These are phyloP conservation scores for Fomitiporia mediterranea DNA, from an alignment of 1,284 basidiomycete species.

Conservation along the genomic window DNA sequence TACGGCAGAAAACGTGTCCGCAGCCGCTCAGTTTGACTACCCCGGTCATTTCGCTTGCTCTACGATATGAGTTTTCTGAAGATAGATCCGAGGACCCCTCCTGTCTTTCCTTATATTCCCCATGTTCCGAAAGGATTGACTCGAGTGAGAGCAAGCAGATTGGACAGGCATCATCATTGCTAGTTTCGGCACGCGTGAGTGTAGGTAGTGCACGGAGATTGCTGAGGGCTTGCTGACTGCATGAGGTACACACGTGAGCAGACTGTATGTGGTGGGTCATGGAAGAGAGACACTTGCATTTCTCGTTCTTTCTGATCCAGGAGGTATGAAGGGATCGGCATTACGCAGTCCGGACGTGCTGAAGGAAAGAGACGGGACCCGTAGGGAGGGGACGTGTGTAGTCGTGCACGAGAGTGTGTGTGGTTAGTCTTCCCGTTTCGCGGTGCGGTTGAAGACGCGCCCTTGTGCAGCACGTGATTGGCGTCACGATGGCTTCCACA, in stretches of 20 bases:
- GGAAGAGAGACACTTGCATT: slow-evolving; percentile 3
- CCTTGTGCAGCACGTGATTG: not conserved
- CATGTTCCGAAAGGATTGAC: slow-evolving; percentile 35
- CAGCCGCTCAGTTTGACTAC: slow-evolving; percentile 55
- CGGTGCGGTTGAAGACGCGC: no score
- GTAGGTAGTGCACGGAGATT: slow-evolving; percentile 9
- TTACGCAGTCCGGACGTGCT: no score
- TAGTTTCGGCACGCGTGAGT: slow-evolving; percentile 3
- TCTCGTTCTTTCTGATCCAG: slow-evolving; percentile 6
- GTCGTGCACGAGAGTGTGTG: no score
- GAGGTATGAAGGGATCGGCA: slow-evolving; percentile 9
- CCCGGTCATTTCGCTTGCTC: slow-evolving; percentile 29
- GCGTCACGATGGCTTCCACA: not conserved
- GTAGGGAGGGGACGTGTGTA: no score
- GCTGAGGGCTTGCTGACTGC: slow-evolving; percentile 8
- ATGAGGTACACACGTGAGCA: not conserved
- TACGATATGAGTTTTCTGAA: not conserved
- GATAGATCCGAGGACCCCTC: slow-evolving; percentile 20
- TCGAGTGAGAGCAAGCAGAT: slow-evolving; percentile 57
- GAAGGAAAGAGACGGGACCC: no score
- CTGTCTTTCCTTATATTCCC: slow-evolving; percentile 19
- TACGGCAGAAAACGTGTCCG: slow-evolving; percentile 61
- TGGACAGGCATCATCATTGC: slow-evolving; percentile 50
- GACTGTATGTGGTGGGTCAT: not conserved
- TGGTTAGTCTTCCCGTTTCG: no score